These are phyloP conservation scores for Didymella pomorum DNA, from an alignment of 2,329 filamentous ascomycete genomes.

Conservation along the genomic window DNA sequence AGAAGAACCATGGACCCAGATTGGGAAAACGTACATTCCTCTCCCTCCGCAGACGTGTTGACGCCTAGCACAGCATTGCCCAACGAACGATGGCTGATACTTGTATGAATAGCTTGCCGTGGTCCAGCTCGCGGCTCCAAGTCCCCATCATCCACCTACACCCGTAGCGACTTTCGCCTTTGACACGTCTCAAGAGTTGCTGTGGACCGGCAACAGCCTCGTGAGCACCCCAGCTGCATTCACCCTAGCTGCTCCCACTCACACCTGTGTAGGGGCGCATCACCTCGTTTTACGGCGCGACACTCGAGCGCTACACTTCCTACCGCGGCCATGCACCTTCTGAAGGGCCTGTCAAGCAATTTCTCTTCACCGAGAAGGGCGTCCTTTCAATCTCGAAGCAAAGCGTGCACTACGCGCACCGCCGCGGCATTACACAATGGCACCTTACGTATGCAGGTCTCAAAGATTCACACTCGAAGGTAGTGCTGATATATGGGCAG, in stretches of 20 bases:
- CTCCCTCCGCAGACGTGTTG: neutral
- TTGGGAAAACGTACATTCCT: conserved; percentile 57
- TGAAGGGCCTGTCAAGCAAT: conserved; percentile 83
- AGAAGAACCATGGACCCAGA: conserved; percentile 58
- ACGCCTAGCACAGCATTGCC: conserved; percentile 4
- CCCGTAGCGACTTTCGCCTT: conserved; percentile 84
- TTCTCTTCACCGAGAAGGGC: conserved; percentile 90
- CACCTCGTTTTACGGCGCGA: conserved; percentile 84
- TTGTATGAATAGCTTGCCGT: neutral
- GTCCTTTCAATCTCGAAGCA: conserved; percentile 83
- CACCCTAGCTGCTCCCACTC: conserved; percentile 10
- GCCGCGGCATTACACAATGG: conserved; percentile 86
- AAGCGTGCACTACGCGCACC: conserved; percentile 86
- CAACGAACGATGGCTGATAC: conserved; percentile 22
- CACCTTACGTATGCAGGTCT: conserved; percentile 71
- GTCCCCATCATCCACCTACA: conserved; percentile 70
- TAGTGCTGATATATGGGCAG: conserved; percentile 53
- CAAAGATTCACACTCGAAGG: neutral
- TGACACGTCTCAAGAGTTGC: conserved; percentile 84
- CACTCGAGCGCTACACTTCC: conserved; percentile 89
- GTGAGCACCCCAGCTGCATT: conserved; percentile 59
- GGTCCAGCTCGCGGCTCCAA: conserved; percentile 76
- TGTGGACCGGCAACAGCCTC: conserved; percentile 93
- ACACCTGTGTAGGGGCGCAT: conserved; percentile 75
- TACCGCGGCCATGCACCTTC: conserved; percentile 77